Base-by-base conservation (phyloP, 2,329 filamentous ascomycete species). In the Bisporella sp. region DNA sequence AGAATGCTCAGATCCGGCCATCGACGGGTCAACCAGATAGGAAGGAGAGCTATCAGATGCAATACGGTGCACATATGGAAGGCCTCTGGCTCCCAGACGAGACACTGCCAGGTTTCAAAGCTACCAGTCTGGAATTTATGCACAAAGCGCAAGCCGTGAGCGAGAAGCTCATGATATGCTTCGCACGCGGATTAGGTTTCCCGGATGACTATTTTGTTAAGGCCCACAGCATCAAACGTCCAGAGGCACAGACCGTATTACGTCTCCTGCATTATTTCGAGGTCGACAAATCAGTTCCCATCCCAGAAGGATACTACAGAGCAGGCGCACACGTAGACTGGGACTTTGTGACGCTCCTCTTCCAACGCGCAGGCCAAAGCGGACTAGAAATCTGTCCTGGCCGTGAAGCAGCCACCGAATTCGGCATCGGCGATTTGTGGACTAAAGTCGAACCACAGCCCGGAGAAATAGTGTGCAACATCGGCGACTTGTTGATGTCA, bases 311-410 rank as follows among this genome's bases (percentile, higher is more conserved):
- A 0, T 81, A 76, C 58, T 75, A 79, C 60, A 73, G 82, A 30
- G 80, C 81, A 0, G 82, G 82, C 13, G 77, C 80, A 8, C 81
- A 85, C 60, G 76, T 77, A 0, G 82, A 84, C 61, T 85, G 79
- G 77, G 79, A 75, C 52, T 74, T 83, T 51, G 56, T 84, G 28
- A 84, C 81, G 0, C 66, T 85, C 39, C 69, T 85, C 4, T 84
- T 84, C 63, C 81, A 85, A 59, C 73, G 75, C 3, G 69, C 73
- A 0, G 80, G 79, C 0, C 78, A 85, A 62, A 75, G 71, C 30
- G 81, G 81, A 0, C 67, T 85, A 3, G 81, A 84, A 61, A 82
- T 85, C 49, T 85, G 81, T 58, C 81, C 81, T 0, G 81, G 81
- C 0, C 70, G 81, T 12, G 81, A 84, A 62, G 76, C 72, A 3